These are phyloP conservation scores for Gastroboletus turbinatus DNA, from an alignment of 1,284 basidiomycete genomes.

Conservation along the genomic window DNA sequence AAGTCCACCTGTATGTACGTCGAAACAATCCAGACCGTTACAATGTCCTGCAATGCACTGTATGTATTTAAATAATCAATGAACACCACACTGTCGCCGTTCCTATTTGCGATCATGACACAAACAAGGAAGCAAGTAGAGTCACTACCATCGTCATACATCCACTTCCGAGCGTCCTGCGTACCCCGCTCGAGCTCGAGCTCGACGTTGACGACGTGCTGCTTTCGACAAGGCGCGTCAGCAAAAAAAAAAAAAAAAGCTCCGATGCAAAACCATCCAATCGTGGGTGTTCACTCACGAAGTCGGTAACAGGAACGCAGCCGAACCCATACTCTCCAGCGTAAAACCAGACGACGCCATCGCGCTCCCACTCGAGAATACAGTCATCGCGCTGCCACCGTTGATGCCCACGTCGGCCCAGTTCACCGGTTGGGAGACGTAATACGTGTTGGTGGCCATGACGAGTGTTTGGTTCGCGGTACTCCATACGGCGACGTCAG, in stretches of 20 bases:
- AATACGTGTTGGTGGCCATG: constrained; percentile 41
- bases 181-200: background rate
- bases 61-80: too few relatives aligned
- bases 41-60: too few relatives aligned
- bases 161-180: background rate
- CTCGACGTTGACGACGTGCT: background rate
- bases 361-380: constrained; percentile 21
- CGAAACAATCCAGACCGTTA: too few relatives aligned
- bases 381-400: background rate
- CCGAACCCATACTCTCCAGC: constrained; percentile 23
- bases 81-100: too few relatives aligned
- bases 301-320: constrained; percentile 18
- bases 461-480: constrained; percentile 38
- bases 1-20: too few relatives aligned
- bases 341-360: constrained; percentile 15
- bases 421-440: constrained; percentile 27
- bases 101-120: background rate
- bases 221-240: background rate
- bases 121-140: background rate
- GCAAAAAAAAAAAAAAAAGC: background rate
- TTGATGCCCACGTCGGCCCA: constrained; percentile 18
- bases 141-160: background rate
- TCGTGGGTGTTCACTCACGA: constrained; percentile 11
- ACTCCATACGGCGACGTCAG: constrained; percentile 46
- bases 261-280: background rate